Base-by-base conservation (phyloP, 1,139 yeast genomes). In the Meyerozyma smithsonii region DNA sequence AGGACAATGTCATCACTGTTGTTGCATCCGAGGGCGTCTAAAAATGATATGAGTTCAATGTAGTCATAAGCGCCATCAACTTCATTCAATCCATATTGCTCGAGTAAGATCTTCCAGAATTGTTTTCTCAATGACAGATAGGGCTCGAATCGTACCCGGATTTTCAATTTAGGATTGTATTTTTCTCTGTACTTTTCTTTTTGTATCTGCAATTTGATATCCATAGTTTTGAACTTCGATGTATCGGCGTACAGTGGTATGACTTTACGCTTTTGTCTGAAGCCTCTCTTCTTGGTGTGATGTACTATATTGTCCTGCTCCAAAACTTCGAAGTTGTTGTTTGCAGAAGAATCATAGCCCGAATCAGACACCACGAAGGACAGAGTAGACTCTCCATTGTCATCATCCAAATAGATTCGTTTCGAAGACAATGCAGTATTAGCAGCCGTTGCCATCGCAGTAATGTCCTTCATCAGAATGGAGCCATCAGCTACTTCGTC, bases 401-500 rank as follows among this genome's bases (percentile, higher is more conserved):
- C 28, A 25, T 11, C 20, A 24, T 17, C 35, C 34, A 26, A 19
- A 35, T 19, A 20, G 18, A 33, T 35, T 11, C 18, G 17, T 19
- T n/a, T 23, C 7, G 35, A 23, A 5, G 17, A n/a, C 15, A 25
- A 7, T 7, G 21, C 26, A 10, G 15, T 8, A 15, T 14, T 36
- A 11, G 24, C 32, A 4, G 46, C 38, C 32, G 68, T 64, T 3
- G 68, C 61, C 18, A 55, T 46, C 12, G 61, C 60, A 26, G 72
- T 61, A 23, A 82, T 56, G 23, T 80, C 81, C 8, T 60, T 51
- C 39, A 84, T 61, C 0, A 79, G 70, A 17, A 87, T 56, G 8
- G 77, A 64, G 4, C 79, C 77, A 32, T 68, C 69, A 1, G 95
- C 96, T 5, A 92, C 88, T 39, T 80, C 75, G 52, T 90, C 97